A percentile compares a stretch with the other conserved stretches of the same genome.
These are phyloP conservation scores for Candida mesenterica DNA, from an alignment of 1,139 yeast genomes.

Conservation along the genomic window DNA sequence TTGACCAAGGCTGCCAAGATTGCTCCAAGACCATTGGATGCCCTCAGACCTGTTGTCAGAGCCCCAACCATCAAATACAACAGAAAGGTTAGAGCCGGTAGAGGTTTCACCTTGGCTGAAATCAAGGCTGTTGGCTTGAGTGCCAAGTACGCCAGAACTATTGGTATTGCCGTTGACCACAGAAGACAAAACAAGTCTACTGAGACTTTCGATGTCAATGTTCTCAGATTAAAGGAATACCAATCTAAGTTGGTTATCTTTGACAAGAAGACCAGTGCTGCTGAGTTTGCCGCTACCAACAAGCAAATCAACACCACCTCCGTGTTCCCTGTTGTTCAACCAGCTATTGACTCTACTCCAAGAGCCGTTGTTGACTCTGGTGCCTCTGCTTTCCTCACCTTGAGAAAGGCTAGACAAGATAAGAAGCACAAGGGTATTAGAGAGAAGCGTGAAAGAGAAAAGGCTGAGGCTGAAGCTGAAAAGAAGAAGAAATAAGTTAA, in stretches of 20 bases:
- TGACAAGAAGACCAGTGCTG: slow-evolving; percentile 82
- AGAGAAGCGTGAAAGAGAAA: slow-evolving; percentile 95
- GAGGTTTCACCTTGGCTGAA: slow-evolving; percentile 98
- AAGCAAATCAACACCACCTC: slow-evolving; percentile 78
- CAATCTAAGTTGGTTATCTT: slow-evolving; percentile 91
- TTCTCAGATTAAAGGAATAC: slow-evolving; percentile 96
- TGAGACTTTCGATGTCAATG: slow-evolving; percentile 93
- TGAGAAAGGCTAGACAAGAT: slow-evolving; percentile 92
- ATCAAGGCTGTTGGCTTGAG: slow-evolving; percentile 96
- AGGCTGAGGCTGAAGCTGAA: slow-evolving; percentile 99
- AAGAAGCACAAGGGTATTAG: slow-evolving; percentile 93
- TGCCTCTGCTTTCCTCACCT: slow-evolving; percentile 92
- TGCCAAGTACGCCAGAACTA: slow-evolving; percentile 94
- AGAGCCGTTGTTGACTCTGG: slow-evolving; percentile 87
- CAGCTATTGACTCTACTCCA: slow-evolving; percentile 68
- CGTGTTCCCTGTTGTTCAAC: slow-evolving; percentile 90
- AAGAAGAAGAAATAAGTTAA: slow-evolving; percentile 78
- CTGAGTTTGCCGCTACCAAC: slow-evolving; percentile 66
- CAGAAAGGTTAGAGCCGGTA: slow-evolving; percentile 99
- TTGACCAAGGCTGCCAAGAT: slow-evolving; percentile 89
- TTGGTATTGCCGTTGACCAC: slow-evolving; percentile 99
- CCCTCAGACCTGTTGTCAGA: slow-evolving; percentile 96
- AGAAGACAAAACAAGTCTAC: slow-evolving; percentile 99
- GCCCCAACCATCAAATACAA: slow-evolving; percentile 98
- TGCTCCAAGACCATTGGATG: slow-evolving; percentile 98